These are phyloP conservation scores for Drechmeria coniospora DNA, from an alignment of 2,329 filamentous ascomycete genomes.

Conservation along the genomic window DNA sequence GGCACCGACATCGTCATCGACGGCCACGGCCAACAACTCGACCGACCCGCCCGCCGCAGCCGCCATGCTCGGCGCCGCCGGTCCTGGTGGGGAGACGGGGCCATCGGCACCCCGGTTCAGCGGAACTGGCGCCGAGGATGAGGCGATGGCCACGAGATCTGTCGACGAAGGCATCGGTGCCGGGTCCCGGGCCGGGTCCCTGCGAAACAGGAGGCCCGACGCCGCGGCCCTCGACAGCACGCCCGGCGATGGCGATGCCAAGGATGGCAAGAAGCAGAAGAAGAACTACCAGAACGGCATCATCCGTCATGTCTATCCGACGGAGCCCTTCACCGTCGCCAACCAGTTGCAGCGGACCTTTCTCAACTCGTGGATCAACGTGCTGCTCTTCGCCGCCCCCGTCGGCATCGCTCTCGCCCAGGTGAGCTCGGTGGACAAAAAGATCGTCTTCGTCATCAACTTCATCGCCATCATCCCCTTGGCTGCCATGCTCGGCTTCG, in stretches of 20 bases:
- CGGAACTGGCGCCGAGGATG: conserved; percentile 7
- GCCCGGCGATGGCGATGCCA: no score
- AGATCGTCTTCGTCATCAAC: conserved; percentile 71
- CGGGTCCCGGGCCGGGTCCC: no score
- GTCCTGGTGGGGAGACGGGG: conserved; percentile 7
- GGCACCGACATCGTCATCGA: conserved; percentile 15
- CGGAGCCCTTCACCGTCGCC: conserved; percentile 39
- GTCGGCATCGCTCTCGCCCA: conserved; percentile 65
- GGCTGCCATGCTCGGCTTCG: conserved; percentile 72
- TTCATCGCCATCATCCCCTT: conserved; percentile 88
- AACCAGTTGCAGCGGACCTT: conserved; percentile 61
- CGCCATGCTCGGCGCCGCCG: conserved; percentile 10
- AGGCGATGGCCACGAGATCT: conserved; percentile 7
- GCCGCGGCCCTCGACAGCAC: no score
- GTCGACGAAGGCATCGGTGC: no score
- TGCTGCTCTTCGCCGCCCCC: conserved; percentile 64
- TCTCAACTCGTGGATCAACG: conserved; percentile 74
- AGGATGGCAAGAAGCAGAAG: conserved; percentile 9
- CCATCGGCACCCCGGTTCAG: conserved; percentile 7
- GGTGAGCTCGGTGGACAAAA: conserved; percentile 33
- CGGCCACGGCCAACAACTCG: background rate
- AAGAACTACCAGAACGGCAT: conserved; percentile 23
- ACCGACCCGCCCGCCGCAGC: conserved; percentile 6
- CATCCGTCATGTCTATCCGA: conserved; percentile 31
- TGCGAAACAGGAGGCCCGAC: conserved; percentile 18